Base-by-base conservation (phyloP, 108 stramenopile genomes). In the Conticribra guillardii region DNA sequence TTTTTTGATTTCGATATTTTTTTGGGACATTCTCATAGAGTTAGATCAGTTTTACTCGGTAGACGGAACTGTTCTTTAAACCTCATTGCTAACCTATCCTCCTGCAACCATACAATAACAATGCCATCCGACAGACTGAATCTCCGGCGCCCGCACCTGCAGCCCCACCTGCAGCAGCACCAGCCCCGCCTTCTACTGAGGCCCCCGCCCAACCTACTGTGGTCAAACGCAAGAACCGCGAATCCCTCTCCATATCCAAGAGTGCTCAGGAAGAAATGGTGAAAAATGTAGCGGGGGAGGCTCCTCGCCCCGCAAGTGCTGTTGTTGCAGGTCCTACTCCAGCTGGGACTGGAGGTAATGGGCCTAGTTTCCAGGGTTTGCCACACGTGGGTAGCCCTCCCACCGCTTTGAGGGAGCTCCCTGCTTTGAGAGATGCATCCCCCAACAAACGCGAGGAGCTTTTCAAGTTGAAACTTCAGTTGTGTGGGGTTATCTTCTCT, bases 391-490 rank as follows among this genome's bases (percentile, higher is more conserved):
- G 76, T 14, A 77, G 68, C 55, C 76, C 76, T 44, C 76, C 67
- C 26, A 61, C 76, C 5, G 76, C 76, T 30, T 51, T 77, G 56
- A 67, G 77, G 71, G 93, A 94, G 51, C 71, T 94, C 3, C 87
- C 93, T 8, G 86, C 93, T 14, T 67, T 94, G 26, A 82, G 90
- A 33, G 91, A 95, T 82, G 87, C 84, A 0, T 76, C 89, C 18
- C 88, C 92, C n/a, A 82, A 88, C 60, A 90, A 91, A 66, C 88
- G 91, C 16, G 93, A 94, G 78, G 87, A 92, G 68, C 68, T 97
- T 0, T 97, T 97, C 54, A 87, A 86, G 56, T 57, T 83, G 45
- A 97, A 96, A 67, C 79, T 97, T 8, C 80, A 94, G 54, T 64
- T 96, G 7, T 97, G 96, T 80, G 75, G 79, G 16, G 89, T 95